Evolutionary conservation across 1,284 basidiomycete genomes (phyloP), one percentile per base, ranked within the genome.

Genomic region (Ceratobasidium sp.): DNA sequence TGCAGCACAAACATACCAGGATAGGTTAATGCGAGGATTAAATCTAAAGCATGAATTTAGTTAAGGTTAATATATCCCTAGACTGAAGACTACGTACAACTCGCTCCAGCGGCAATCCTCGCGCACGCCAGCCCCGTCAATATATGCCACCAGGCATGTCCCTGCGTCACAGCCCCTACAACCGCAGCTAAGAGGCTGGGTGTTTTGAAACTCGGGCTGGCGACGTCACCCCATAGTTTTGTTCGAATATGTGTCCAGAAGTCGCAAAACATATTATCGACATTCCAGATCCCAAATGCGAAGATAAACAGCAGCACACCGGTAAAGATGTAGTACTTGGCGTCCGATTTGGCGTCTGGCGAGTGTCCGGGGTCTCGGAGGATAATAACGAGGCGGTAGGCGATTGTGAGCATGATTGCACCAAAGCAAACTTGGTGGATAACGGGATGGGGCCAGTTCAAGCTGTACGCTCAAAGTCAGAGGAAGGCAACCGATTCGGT

Each of bases 341-440:
- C 32, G 18, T 30, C 54, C 23, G 23, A 14, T 9, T 43, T 30
- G 1, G 52, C 41, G 21, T 44, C 54, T 9, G 66, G 8, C 9
- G 41, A 14, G 67, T 62, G 16, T 67, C 62, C 0, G 72, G 50
- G 0, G 77, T 78, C 44, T n/a, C 26, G 38, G 23, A 70, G n/a
- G 63, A 75, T 43, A 79, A 76, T 4, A 83, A 79, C 47, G 75
- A 76, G 59, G 78, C 47, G 30, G 80, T 79, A 32, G 81, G 80
- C 7, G 75, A 49, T n/a, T 77, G 74, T 7, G 78, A 75, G 2
- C 72, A 69, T 49, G 81, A 86, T 82, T 26, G 73, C n/a, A 0
- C 80, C 85, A 73, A 85, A 87, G 0, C 83, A 81, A 35, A 84
- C 76, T 79, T 87, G 84, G 77, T 87, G 86, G 67, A 86, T 84